Base-by-base conservation (phyloP, 495 filamentous ascomycete genomes). In the Lophium mytilinum region DNA sequence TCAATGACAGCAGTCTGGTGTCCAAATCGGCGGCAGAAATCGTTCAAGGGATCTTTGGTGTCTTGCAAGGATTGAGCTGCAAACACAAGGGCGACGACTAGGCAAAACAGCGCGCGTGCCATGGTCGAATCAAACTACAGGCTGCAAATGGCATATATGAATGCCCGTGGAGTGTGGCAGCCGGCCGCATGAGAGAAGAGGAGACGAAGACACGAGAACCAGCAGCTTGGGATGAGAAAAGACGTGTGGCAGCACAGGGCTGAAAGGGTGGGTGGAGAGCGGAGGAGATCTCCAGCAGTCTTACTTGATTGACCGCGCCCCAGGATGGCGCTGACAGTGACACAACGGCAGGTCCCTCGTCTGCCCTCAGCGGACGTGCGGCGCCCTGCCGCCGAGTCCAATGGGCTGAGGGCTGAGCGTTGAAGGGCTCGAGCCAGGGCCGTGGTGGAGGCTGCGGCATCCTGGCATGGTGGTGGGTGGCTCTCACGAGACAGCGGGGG, bases 1-100 rank as follows among this genome's bases (percentile, higher is more conserved):
- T 80, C 79, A 19, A 82, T 68, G 0, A 77, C 68, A 5, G 78
- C 69, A 3, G 76, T 75, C 60, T 78, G 76, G 52, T 79, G 77
- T 18, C 74, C 74, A 57, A 75, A 80, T 37, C 77, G 68, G 34
- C 77, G 66, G 55, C 77, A 80, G 39, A 79, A 80, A 55, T 77
- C 70, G 30, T 69, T 72, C 39, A 79, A 50, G 0, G 75, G 75
- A 52, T 78, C 63, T 52, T 69, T 65, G 42, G 62, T 42, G 8
- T 47, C 39, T 42, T 65, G 58, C 50, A 61, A 54, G 34, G 62
- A 65, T 21, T 3, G 46, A 5, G 45, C 47, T 33, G 58, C 58
- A 18, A 65, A 58, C 43, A 30, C 55, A 54, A 65, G 45, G 41
- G 51, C 62, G 53, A 50, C 51, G 21, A 64, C 15, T 10, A 65